Evolutionary conservation across 2,329 filamentous ascomycete species (phyloP).

Genomic region (Pseudogymnoascus sp.): DNA sequence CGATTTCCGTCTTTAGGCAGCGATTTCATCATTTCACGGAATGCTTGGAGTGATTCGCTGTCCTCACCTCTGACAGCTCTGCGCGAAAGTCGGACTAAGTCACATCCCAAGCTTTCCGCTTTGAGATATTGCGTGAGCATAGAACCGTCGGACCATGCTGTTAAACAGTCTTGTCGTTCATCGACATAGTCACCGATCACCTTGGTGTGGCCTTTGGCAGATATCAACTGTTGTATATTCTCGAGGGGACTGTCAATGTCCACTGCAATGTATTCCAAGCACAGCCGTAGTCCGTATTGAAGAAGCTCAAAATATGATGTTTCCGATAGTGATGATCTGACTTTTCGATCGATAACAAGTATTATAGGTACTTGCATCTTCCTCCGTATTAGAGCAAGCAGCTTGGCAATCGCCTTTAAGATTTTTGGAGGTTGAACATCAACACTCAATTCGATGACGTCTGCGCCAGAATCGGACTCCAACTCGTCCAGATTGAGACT

Average conservation of each 20-base stretch:
- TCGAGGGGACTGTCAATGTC: constrained; percentile 49
- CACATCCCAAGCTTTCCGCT: constrained; percentile 42
- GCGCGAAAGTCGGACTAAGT: constrained; percentile 42
- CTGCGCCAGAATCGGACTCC: constrained; percentile 40
- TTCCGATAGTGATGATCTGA: constrained; percentile 26
- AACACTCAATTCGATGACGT: constrained; percentile 50
- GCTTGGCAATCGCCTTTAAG: constrained; percentile 39
- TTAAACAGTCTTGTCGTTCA: constrained; percentile 56
- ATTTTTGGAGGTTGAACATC: constrained; percentile 46
- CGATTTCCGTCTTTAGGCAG: constrained; percentile 14
- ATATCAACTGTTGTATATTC: constrained; percentile 38
- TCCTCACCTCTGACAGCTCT: constrained; percentile 39
- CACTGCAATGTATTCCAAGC: constrained; percentile 57
- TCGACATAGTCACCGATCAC: constrained; percentile 46
- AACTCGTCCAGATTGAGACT: constrained; percentile 41
- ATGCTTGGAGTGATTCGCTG: constrained; percentile 16
- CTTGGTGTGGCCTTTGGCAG: constrained; percentile 43
- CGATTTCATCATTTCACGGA: constrained; percentile 21
- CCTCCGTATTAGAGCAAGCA: constrained; percentile 47
- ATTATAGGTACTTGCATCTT: constrained; percentile 46
- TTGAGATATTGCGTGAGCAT: constrained; percentile 40
- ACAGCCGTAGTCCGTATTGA: constrained; percentile 53
- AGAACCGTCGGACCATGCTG: constrained; percentile 43
- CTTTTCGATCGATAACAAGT: constrained; percentile 34
- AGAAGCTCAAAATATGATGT: constrained; percentile 46